Percentiles rank a stretch among this genome's conserved stretches.
These are phyloP conservation scores for Russula emetica DNA, from an alignment of 768 basidiomycete genomes.

Conservation along the genomic window DNA sequence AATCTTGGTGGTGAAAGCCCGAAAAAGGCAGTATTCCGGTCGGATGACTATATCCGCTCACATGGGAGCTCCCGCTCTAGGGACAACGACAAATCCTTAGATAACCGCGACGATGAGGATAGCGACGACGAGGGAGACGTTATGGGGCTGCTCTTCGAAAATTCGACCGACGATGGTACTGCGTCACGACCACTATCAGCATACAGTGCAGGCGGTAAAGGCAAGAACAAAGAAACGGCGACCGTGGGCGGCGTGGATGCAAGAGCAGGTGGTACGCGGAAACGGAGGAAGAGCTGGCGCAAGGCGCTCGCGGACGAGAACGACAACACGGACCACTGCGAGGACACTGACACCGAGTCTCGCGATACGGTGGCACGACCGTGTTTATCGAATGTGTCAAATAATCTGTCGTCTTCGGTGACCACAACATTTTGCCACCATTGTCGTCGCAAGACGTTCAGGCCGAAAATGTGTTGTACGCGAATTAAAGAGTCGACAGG, in stretches of 20 bases:
- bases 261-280: neutral
- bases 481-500: neutral
- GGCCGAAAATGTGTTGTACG: slow-evolving; percentile 22
- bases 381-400: neutral
- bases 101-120: neutral
- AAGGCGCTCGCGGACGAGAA: slow-evolving; percentile 5
- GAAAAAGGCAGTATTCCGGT: neutral
- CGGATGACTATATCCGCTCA: neutral
- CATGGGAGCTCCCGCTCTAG: neutral
- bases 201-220: neutral
- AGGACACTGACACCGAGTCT: neutral
- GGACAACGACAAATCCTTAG: neutral
- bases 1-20: slow-evolving; percentile 1
- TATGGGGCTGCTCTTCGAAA: neutral
- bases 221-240: neutral
- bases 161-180: neutral
- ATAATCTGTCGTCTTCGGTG: too few relatives aligned
- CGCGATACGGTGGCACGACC: neutral
- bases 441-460: slow-evolving; percentile 12
- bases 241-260: neutral
- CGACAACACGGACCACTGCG: neutral
- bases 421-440: slow-evolving; percentile 20
- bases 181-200: neutral
- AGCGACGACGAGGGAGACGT: slow-evolving; percentile 11
- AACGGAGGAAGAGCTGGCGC: slow-evolving; percentile 16